Evolutionary conservation across 73 alveolate species (phyloP).

Genomic region (Tetrahymena thermophila): DNA sequence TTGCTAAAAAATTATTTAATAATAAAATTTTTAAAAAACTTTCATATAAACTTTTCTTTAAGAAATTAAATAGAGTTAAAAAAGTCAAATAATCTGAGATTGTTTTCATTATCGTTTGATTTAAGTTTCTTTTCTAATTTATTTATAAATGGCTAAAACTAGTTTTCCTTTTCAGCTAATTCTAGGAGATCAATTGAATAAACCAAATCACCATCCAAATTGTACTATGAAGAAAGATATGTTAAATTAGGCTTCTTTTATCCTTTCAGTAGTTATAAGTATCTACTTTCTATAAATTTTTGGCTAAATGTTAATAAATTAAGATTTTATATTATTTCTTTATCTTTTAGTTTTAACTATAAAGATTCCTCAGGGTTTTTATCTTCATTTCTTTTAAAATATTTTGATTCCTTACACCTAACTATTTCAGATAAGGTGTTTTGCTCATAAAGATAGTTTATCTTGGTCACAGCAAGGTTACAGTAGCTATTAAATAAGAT

Average conservation of each 20-base stretch:
- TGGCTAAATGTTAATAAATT: background rate
- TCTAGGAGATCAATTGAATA: background rate
- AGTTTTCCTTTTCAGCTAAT: background rate
- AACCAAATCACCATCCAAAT: background rate
- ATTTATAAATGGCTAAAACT: background rate
- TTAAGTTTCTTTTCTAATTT: background rate
- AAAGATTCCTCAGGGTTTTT: background rate
- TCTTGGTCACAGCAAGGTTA: background rate
- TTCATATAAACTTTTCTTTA: background rate
- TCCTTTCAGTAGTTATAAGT: background rate
- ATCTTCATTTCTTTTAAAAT: background rate
- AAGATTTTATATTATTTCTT: background rate
- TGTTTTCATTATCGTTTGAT: background rate
- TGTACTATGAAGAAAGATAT: background rate
- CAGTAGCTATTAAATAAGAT: background rate
- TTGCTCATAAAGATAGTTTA: background rate
- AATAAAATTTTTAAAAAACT: no score
- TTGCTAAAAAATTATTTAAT: no score
- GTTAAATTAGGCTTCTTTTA: background rate
- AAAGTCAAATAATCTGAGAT: background rate
- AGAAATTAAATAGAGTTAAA: background rate
- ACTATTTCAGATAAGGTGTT: background rate
- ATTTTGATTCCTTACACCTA: background rate
- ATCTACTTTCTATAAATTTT: background rate
- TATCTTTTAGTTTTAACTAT: background rate